Evolutionary conservation across 2,329 filamentous ascomycete genomes (phyloP), one percentile per base, ranked within the genome.

Genomic region (Paraphaeosphaeria minitans): DNA sequence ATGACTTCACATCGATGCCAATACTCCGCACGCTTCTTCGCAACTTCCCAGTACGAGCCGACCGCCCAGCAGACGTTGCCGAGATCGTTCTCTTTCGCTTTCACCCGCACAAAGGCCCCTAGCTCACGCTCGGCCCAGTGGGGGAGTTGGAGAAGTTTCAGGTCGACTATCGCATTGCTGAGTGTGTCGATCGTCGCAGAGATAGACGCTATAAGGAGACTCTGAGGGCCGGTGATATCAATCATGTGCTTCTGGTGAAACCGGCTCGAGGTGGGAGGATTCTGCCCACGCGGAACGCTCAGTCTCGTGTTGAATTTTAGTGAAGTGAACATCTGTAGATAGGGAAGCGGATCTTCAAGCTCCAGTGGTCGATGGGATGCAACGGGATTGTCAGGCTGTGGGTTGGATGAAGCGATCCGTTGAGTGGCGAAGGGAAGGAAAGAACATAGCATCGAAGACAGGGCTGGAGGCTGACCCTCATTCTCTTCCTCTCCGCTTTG

Each of bases 291-390:
- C 21, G 72, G 66, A 1, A 76, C 56, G 19, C 59, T 67, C 14
- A 87, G 78, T 0, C 77, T 81, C 0, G 87, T 88, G 0, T 81
- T 81, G 57, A 90, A 87, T 0, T 80, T 80, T 14, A 95, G 82
- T 0, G 89, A 86, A 0, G 86, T 90, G 66, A 95, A 92, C 9
- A 89, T 81, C 47, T 89, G 85, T 0, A 93, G 81, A 63, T 89
- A 92, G 0, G 89, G 86, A 2, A 90, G 77, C 51, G 89, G 85
- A 59, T 93, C 85, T 0, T 83, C 79, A 1, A 89, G 81, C 0
- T 84, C 82, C 77, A 93, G 81, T 1, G 81, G 81, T 1, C 87
- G 83, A 68, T 93, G 90, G 1, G 89, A 90, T 8, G 83, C 78
- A 0, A 84, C 72, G 1, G 80, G 77, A n/a, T 75, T 77, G 29